Evolutionary conservation across 2,329 filamentous ascomycete genomes (phyloP), one percentile per base, ranked within the genome.

Genomic region (Penicillium hesseltinei): DNA sequence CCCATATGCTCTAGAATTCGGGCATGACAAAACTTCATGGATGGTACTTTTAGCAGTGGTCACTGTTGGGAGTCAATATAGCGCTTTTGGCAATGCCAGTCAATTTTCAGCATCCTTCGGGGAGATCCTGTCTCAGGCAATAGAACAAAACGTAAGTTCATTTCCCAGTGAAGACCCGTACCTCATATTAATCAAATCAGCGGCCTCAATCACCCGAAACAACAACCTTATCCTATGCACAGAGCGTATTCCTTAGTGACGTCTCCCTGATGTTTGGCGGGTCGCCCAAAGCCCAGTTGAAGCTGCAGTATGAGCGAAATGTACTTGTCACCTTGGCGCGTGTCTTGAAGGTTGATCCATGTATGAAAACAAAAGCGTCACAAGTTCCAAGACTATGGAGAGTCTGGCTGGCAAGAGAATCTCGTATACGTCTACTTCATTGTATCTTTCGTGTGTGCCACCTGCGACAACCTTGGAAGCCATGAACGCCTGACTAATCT

Each of bases 11-110:
- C 19, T 51, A 35, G 49, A 51, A 44, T 44, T n/a, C 1, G 29
- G 38, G 9, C 36, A 31, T 35, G 49, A 51, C 21, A 43, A 44
- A 44, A 6, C 15, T 17, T 44, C 38, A 10, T 51, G 49, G 39
- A 51, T 51, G 7, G 15, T 51, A n/a, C 49, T 51, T 13, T 25
- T 51, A 31, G 49, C 49, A 36, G 49, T 51, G 39, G 27, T 35
- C 29, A 44, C 49, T 51, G 38, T 51, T 33, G 49, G 49, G 17
- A 51, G 38, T 51, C 39, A 51, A 23, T 44, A 51, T 51, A 44
- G 38, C 49, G 29, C 29, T n/a, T 51, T 51, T 17, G 11, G 39
- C 39, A 51, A 44, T 35, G 49, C 49, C 13, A 35, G 21, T 33
- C 19, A 23, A 6, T 51, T 51, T 35, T 51, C 49, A 19, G 39